A percentile compares a stretch with the other conserved stretches of the same genome.
Evolutionary conservation across 2,329 filamentous ascomycete species (phyloP).

Genomic region (Arachnomyces sp.): DNA sequence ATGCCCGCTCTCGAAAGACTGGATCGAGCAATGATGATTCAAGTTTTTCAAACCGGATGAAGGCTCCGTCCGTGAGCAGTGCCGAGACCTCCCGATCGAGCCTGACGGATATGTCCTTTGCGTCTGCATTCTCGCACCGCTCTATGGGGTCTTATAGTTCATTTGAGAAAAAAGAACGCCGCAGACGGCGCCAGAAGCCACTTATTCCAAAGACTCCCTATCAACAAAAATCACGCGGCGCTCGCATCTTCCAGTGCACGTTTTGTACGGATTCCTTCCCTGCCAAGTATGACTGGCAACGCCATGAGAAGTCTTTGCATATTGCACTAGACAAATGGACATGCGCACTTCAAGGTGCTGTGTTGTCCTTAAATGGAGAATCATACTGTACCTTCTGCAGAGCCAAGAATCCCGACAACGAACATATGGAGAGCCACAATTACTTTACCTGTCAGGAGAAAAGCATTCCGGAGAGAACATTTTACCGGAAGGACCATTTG

Average conservation of each 20-base stretch:
- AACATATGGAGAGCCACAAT: constrained; percentile 55
- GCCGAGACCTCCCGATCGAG: constrained; percentile 46
- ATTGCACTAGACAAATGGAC: constrained; percentile 52
- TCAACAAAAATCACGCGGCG: constrained; percentile 33
- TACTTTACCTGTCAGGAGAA: constrained; percentile 54
- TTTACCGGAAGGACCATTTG: constrained; percentile 57
- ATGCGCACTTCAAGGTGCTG: constrained; percentile 52
- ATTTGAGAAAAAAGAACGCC: constrained; percentile 51
- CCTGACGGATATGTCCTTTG: constrained; percentile 48
- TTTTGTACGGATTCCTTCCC: constrained; percentile 52
- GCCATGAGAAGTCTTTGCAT: constrained; percentile 53
- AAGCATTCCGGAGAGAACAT: constrained; percentile 51
- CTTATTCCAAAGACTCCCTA: constrained; percentile 35
- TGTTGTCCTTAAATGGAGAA: constrained; percentile 42
- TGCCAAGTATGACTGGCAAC: constrained; percentile 53
- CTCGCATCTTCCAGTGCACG: constrained; percentile 50
- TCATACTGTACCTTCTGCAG: constrained; percentile 55
- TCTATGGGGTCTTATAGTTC: constrained; percentile 51
- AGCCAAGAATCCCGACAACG: constrained; percentile 43
- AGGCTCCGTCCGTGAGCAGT: constrained; percentile 47
- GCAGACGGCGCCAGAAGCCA: constrained; percentile 46
- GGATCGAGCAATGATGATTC: constrained; percentile 46
- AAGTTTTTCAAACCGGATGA: constrained; percentile 45
- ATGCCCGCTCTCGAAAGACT: constrained; percentile 30
- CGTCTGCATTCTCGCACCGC: constrained; percentile 50